Base-by-base conservation (phyloP, 2,329 filamentous ascomycete genomes). In the Ascosphaera apis region DNA sequence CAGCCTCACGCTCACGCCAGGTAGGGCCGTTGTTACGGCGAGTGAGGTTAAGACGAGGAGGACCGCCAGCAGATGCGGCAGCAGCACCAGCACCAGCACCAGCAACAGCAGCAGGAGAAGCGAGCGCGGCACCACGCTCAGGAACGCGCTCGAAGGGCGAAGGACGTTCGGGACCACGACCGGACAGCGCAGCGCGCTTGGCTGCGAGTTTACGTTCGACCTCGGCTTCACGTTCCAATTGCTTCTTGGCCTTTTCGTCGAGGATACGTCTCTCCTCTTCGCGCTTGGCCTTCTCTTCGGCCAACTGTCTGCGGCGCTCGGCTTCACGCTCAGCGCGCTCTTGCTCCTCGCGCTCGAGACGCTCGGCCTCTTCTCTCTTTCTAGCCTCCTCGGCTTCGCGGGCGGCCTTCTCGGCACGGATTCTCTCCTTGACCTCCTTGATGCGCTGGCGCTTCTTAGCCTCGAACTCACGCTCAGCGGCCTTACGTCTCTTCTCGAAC, bases 401-500 rank as follows among this genome's bases (percentile, higher is more conserved):
- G 59, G 91, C 82, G 39, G 72, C 68, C 62, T 74, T 82, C 68
- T 93, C 83, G 38, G 77, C 73, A 38, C 80, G 68, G 55, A 76
- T 76, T 46, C 73, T 72, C 52, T 93, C 86, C 47, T 79, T 76
- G 50, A 79, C 72, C 55, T 93, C 83, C 67, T 82, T 86, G 60
- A 83, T 75, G 49, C 88, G 80, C 44, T 73, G 69, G 28, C 76
- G 70, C 58, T 93, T 91, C 62, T 91, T 82, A 57, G 77, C 78
- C 63, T 95, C 80, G 39, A 95, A 69, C 53, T 98, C 88, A 44
- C 77, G 74, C 65, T 95, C 83, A 21, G 88, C 88, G 49, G 81
- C 76, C 55, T 78, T 83, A 52, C 80, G 80, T 44, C 84, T 79
- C 63, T 79, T 86, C 67, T 95, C 88, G 47, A 95, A 98, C 57